Evolutionary conservation across 2,329 filamentous ascomycete genomes (phyloP), one percentile per base, ranked within the genome.

Genomic region (Hypoxylon sp.): DNA sequence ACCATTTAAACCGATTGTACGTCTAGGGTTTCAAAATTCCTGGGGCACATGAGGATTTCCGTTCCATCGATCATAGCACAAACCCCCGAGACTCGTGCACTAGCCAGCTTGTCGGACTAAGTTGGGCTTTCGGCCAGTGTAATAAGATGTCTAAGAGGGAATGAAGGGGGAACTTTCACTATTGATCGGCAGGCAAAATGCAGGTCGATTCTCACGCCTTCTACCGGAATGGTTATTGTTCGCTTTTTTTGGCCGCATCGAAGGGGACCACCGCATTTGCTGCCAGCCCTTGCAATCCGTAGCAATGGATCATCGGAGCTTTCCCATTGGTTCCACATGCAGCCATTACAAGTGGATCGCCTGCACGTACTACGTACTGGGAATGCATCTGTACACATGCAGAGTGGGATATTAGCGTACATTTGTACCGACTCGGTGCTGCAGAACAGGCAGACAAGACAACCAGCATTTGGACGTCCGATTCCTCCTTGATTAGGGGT

Each of bases 241-340:
- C 21, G 41, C 47, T 39, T 46, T 56, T 52, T 56, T 52, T 63
- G 59, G 55, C 30, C 52, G 60, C 46, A 48, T 32, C 46, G 12
- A 46, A 59, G 54, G 37, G 48, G 48, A 61, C 53, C 61, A 58
- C 65, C 61, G 48, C 53, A 61, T 65, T 65, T 41, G n/a, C 56
- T 48, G 37, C 60, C 19, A 7, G 63, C 47, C 65, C 65, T 70
- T 67, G 67, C 66, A 69, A 57, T 58, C 69, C 67, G 55, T 68
- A 63, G 59, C 59, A 70, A 61, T 74, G 70, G 70, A 65, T 71
- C 65, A 66, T 39, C 66, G 62, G 59, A 16, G 63, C 37, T 25
- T 55, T 61, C 52, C 41, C 25, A 68, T 70, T 68, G 68, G 68
- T 51, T 54, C 55, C 63, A 64, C 37, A 45, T 43, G 59, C 61